Evolutionary conservation across 768 basidiomycete species (phyloP), one percentile per base, ranked within the genome.

Genomic region (Xerocomellus intermedius): DNA sequence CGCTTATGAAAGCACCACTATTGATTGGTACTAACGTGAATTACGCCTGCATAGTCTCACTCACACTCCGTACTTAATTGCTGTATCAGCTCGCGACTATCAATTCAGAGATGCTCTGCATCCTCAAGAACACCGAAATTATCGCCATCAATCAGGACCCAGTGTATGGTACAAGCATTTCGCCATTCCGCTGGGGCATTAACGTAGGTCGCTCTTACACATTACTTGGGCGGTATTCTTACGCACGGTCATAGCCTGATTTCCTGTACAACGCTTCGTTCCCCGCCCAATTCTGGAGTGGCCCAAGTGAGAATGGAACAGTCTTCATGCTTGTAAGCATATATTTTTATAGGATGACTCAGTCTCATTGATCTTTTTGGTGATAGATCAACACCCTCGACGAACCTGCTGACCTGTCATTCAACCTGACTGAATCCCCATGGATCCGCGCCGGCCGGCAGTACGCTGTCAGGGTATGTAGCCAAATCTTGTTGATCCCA

Each of bases 201-300:
- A 84, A 85, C 52, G 85, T 85, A 42, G 38, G 82, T 72, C 5
- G 5, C 13, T 44, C 28, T 14, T 52, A 10, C 56, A 48, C 21
- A 4, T 28, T 32, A 1, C 26, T 35, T 16, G 2, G 6, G 10
- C 0, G 8, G 5, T 13, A 2, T 45, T 42, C 53, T 59, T 17
- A 66, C 9, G 12, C 30, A 10, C 9, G 1, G 17, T 45, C 19
- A 24, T 50, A 75, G 72, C 65, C 73, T 19, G 73, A 74, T 38
- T 74, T 64, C 70, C 71, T 67, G 14, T 71, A 43, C 49, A 68
- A 73, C 50, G 68, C 67, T 33, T 77, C 77, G 4, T 77, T 77
- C 62, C 85, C 85, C 8, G 82, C 85, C 8, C 81, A 84, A 59
- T 87, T 79, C 62, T 87, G 85, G 85, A 85, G 83, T 59, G 85